Percentiles rank a stretch among this genome's conserved stretches.
Evolutionary conservation across 768 basidiomycete species (phyloP).

Genomic region (Auricularia heimuer): DNA sequence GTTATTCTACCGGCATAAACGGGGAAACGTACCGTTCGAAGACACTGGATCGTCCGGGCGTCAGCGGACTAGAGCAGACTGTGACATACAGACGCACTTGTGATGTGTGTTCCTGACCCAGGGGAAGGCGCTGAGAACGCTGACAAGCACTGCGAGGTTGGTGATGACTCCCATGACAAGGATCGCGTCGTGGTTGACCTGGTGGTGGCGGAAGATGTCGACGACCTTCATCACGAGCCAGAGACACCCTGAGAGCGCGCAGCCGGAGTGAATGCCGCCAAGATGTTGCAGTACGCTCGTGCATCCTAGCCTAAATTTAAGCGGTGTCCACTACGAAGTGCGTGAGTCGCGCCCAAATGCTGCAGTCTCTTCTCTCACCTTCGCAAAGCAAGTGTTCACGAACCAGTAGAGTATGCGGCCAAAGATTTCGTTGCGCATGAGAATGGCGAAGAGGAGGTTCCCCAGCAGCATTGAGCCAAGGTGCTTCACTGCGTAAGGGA

Average conservation of each 20-base stretch:
- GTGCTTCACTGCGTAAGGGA: constrained; percentile 56
- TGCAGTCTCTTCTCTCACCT: constrained; percentile 29
- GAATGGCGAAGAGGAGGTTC: constrained; percentile 60
- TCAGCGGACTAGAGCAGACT: not conserved
- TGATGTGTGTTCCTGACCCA: constrained; percentile 76
- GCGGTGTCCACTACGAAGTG: constrained; percentile 51
- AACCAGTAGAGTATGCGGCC: constrained; percentile 64
- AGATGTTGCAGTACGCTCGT: constrained; percentile 42
- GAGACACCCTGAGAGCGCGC: constrained; percentile 56
- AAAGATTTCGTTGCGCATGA: constrained; percentile 76
- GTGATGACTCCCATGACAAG: constrained; percentile 55
- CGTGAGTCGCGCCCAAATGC: not conserved
- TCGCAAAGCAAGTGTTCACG: constrained; percentile 69
- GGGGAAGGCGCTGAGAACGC: constrained; percentile 58
- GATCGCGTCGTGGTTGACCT: constrained; percentile 44
- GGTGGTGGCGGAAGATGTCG: constrained; percentile 40
- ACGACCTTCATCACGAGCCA: constrained; percentile 57
- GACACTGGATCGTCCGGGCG: constrained; percentile 32
- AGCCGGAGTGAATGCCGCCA: constrained; percentile 72
- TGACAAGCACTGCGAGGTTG: constrained; percentile 44
- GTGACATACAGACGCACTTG: constrained; percentile 40
- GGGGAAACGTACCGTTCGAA: constrained; percentile 39
- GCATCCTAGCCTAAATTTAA: constrained; percentile 16
- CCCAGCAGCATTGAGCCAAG: constrained; percentile 66
- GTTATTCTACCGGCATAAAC: not conserved